Percentiles rank a stretch among this genome's conserved stretches.
Conservation (phyloP, 257 asterid species). For the Forsythia suspensa region DNA sequence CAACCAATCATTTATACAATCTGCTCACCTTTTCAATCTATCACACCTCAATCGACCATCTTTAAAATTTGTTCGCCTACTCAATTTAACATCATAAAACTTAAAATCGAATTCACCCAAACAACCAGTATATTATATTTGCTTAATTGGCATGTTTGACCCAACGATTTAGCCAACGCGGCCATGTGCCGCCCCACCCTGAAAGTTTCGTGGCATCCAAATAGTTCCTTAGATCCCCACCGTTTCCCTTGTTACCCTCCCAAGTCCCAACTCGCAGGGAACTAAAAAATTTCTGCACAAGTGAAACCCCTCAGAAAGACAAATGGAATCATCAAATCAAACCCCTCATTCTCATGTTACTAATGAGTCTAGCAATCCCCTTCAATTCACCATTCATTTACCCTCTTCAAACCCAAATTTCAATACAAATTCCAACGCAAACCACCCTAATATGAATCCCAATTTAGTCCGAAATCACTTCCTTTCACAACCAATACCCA, state of each 20-base stretch:
- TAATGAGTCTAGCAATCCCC: conserved; percentile 42
- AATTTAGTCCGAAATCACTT: conserved; percentile 37
- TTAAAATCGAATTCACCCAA: no score
- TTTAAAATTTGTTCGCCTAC: no score
- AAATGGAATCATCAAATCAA: conserved; percentile 57
- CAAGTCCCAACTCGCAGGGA: not conserved
- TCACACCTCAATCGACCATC: no score
- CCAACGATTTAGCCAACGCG: no score
- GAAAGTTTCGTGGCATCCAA: not conserved
- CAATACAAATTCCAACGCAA: conserved; percentile 26
- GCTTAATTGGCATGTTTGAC: no score
- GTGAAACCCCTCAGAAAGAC: not conserved
- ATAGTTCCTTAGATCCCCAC: not conserved
- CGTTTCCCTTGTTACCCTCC: not conserved
- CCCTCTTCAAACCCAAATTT: conserved; percentile 40
- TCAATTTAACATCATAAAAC: no score
- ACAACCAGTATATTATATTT: no score
- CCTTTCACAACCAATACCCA: conserved; percentile 54
- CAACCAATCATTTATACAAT: no score
- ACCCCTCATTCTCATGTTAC: conserved; percentile 40
- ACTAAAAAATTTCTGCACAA: not conserved
- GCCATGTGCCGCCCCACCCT: not conserved
- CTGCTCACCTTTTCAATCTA: no score
- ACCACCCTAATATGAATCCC: conserved; percentile 27
- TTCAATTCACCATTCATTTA: conserved; percentile 51